Conservation (phyloP, 192 early-diverging fungal genomes). For the Obelidium mucronatum region DNA sequence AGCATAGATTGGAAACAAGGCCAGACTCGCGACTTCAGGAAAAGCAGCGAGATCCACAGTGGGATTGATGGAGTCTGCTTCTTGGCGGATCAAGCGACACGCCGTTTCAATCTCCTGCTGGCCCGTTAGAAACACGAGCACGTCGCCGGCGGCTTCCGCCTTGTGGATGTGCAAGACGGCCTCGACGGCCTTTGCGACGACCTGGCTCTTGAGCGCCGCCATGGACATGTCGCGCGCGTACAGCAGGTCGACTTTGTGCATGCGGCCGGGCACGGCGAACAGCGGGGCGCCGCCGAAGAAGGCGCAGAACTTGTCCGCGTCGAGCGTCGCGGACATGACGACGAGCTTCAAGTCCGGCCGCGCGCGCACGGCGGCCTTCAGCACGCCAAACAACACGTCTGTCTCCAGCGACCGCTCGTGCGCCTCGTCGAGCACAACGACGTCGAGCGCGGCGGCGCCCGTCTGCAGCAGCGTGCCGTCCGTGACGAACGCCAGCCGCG, state of each 20-base stretch:
- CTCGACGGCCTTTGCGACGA: constrained; percentile 55
- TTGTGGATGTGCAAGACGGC: constrained; percentile 68
- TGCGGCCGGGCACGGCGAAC: constrained; percentile 74
- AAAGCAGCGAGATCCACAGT: not conserved
- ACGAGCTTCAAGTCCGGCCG: constrained; percentile 59
- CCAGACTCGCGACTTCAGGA: constrained; percentile 49
- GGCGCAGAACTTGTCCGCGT: constrained; percentile 82
- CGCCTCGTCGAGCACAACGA: constrained; percentile 62
- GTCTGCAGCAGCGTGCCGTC: constrained; percentile 60
- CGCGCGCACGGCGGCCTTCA: constrained; percentile 40
- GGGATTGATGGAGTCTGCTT: constrained; percentile 37
- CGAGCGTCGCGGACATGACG: constrained; percentile 82
- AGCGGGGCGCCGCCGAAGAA: constrained; percentile 84
- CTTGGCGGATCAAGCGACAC: constrained; percentile 62
- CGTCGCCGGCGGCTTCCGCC: constrained; percentile 47
- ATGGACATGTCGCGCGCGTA: constrained; percentile 64
- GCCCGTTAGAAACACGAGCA: constrained; percentile 68
- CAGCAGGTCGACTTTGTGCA: constrained; percentile 59
- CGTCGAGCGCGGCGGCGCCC: constrained; percentile 20
- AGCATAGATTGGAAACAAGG: constrained; percentile 72
- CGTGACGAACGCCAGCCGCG: constrained; percentile 60
- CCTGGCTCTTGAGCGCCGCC: constrained; percentile 45
- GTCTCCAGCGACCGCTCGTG: constrained; percentile 70
- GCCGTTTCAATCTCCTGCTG: constrained; percentile 67
- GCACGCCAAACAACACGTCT: constrained; percentile 61